Evolutionary conservation across 2,329 filamentous ascomycete genomes (phyloP).

Genomic region (Pseudogymnoascus sp.): DNA sequence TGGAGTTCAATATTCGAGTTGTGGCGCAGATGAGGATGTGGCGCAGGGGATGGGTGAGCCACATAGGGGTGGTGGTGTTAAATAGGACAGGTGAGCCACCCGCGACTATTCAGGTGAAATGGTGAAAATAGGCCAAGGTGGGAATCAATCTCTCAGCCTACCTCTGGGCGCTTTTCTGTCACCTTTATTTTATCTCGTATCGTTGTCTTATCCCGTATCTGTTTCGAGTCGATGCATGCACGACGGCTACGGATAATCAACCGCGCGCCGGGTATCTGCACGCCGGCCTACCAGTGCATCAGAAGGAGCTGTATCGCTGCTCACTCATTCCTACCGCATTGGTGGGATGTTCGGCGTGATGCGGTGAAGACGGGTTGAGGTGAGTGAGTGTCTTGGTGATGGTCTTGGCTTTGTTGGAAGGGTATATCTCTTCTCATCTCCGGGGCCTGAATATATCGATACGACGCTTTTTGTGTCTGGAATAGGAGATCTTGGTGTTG

Average conservation of each 20-base stretch:
- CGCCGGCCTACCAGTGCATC: background rate
- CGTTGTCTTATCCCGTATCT: background rate
- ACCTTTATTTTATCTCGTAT: background rate
- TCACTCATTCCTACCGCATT: background rate
- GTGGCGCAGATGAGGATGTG: too few species aligned
- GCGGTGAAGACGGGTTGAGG: background rate
- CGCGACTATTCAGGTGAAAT: too few species aligned
- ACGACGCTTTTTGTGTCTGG: too few species aligned
- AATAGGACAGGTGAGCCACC: background rate
- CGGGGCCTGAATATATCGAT: too few species aligned
- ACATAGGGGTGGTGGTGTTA: too few species aligned
- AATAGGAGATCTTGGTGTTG: too few species aligned
- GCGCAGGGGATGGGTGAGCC: too few species aligned
- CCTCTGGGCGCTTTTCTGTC: background rate
- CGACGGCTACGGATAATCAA: background rate
- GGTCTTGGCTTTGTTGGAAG: background rate
- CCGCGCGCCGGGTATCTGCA: background rate
- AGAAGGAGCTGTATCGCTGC: background rate
- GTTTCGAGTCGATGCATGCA: too few species aligned
- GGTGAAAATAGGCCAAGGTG: background rate
- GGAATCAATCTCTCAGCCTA: background rate
- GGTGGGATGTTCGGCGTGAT: background rate
- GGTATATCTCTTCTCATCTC: too few species aligned
- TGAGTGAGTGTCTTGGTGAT: background rate
- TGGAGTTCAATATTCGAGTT: too few species aligned